Evolutionary conservation across 2,329 filamentous ascomycete genomes (phyloP).

Genomic region (Ophiostoma australiae): DNA sequence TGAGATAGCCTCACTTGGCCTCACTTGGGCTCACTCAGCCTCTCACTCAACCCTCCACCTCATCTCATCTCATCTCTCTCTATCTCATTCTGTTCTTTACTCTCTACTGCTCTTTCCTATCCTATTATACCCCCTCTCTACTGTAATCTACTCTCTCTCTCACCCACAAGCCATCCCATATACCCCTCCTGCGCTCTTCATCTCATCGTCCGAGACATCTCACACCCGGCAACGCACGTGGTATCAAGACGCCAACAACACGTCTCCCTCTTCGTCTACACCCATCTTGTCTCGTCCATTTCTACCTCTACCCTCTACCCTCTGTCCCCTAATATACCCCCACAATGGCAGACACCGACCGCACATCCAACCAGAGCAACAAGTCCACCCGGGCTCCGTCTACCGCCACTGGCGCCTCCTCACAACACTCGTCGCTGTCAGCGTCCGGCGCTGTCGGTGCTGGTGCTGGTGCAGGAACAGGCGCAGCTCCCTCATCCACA

Average conservation of each 20-base stretch:
- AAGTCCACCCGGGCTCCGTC: constrained; percentile 55
- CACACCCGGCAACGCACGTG: not conserved
- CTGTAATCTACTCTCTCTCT: not conserved
- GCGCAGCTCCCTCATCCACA: not conserved
- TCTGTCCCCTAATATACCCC: not conserved
- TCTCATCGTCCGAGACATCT: not conserved
- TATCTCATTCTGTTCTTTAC: not conserved
- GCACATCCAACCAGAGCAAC: constrained; percentile 54
- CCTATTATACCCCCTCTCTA: not conserved
- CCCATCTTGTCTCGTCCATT: not conserved
- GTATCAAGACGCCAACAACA: not conserved
- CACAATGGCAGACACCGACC: constrained; percentile 38
- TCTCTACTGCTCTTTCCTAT: too few species aligned
- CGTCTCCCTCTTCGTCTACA: too few species aligned
- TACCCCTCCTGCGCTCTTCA: not conserved
- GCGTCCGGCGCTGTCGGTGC: not conserved
- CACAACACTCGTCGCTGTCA: constrained; percentile 58
- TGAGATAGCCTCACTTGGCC: too few species aligned
- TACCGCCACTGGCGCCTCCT: constrained; percentile 47
- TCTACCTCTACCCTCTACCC: not conserved
- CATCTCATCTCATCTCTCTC: not conserved
- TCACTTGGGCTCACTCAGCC: too few species aligned
- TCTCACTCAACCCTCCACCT: too few species aligned
- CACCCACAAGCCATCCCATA: not conserved
- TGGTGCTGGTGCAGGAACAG: not conserved